A percentile compares a stretch with the other conserved stretches of the same genome.
Evolutionary conservation across 139 green algal genomes (phyloP).

Genomic region (Microglena sp.): DNA sequence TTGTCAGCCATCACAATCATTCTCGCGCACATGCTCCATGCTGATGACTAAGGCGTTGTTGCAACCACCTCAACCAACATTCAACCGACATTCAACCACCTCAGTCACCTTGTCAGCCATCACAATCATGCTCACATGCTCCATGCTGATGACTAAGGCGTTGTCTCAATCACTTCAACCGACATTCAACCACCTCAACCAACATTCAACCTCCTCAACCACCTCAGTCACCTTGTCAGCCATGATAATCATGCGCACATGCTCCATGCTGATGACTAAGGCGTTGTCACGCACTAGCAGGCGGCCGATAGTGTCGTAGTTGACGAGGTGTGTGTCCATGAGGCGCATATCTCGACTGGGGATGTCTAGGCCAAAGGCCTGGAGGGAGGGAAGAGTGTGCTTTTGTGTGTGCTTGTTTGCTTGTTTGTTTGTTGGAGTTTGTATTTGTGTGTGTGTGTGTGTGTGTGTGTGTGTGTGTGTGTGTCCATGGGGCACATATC

Average conservation of each 20-base stretch:
- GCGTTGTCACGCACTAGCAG: conserved; percentile 74
- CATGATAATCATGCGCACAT: conserved; percentile 69
- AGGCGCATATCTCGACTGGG: conserved; percentile 77
- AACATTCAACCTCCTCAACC: neutral
- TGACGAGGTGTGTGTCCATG: conserved; percentile 51
- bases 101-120: neutral
- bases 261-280: conserved; percentile 67
- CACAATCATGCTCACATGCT: neutral
- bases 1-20: neutral
- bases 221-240: conserved; percentile 37
- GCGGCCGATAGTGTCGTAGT: conserved; percentile 32
- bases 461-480: neutral
- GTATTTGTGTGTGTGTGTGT: neutral
- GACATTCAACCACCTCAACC: no score
- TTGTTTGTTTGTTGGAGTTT: neutral
- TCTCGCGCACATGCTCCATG: neutral
- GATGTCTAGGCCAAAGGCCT: conserved; percentile 58
- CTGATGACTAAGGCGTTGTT: neutral
- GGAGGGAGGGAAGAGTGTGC: neutral
- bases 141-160: neutral
- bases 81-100: no score
- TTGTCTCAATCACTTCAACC: neutral
- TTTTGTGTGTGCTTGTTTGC: neutral
- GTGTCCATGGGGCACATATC: neutral
- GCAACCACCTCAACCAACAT: neutral